phyloP scores from a whole-genome alignment of 2,329 filamentous ascomycete genomes.

The Botrytis elliptica region DNA sequence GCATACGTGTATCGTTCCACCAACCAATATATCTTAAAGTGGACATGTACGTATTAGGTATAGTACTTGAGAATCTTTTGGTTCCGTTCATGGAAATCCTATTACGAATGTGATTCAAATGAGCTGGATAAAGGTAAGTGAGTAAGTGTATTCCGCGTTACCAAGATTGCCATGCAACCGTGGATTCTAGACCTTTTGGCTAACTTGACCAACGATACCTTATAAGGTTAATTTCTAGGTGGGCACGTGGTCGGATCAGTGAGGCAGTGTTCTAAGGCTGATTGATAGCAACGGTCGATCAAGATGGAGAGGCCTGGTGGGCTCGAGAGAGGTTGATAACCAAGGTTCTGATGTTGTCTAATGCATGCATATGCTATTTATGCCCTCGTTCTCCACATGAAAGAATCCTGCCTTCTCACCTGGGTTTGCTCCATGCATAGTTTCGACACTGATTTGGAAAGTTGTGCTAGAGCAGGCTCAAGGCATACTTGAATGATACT shows the following conservation, averaged over 20 bases:
- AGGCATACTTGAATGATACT: background rate
- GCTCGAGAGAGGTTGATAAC: background rate
- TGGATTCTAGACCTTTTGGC: background rate
- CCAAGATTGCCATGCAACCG: background rate
- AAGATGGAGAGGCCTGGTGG: background rate
- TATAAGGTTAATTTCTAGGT: background rate
- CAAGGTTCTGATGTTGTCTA: background rate
- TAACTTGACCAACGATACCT: background rate
- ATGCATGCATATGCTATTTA: background rate
- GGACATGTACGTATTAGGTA: background rate
- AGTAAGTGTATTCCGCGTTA: background rate
- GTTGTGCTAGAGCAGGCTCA: background rate
- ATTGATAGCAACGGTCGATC: background rate
- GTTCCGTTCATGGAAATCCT: background rate
- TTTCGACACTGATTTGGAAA: background rate
- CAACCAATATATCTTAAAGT: background rate
- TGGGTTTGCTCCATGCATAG: background rate
- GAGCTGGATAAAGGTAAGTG: background rate
- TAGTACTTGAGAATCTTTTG: background rate
- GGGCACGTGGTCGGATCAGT: background rate
- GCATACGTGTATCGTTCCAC: background rate
- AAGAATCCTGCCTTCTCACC: background rate
- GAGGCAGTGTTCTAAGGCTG: slow-evolving; percentile 12
- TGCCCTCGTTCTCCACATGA: background rate
- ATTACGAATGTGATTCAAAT: slow-evolving; percentile 5